Base-by-base conservation (phyloP, 1,139 yeast genomes). In the Komagataea norvegica region DNA sequence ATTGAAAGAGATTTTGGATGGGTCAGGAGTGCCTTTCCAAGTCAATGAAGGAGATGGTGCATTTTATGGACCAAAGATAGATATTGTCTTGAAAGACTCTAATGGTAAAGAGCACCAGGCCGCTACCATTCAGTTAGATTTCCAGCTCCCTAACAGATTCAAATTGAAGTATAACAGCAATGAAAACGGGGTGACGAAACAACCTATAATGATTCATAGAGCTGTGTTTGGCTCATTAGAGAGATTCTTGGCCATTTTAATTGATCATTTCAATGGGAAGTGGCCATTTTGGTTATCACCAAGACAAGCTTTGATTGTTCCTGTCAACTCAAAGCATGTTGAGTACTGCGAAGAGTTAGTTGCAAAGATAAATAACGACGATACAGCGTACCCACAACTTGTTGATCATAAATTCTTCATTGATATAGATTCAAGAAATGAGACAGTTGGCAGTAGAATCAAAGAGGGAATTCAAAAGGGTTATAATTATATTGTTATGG, bases 241-340 rank as follows among this genome's bases (percentile, higher is more conserved):
- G 60, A 72, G 99, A 49, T 89, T 91, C 60, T 68, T 91, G 60
- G 96, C 97, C 4, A 77, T 93, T 47, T 67, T 91, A 43, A 77
- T 89, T 34, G 98, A 93, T 57, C 95, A 89, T 52, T 89, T 79
- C 59, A 77, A 77, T 40, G 99, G 98, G 0, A 83, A 83, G 50
- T 91, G 99, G 98, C 99, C 99, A 10, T 91, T 93, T 58, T 91
- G 98, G 98, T 62, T 91, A 42, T 86, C 84, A 45, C 96, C 98
- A n/a, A 72, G 94, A 47, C 99, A 91, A 59, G 95, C 93, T 0
- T 69, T 84, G 30, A 73, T 91, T 3, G 72, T 93, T 6, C 97
- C 98, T 2, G 82, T 91, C 5, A 80, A 72, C 42, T 91, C 95
- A 1, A 61, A 68, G 34, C 60, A 67, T 16, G 58, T 79, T 4